Evolutionary conservation across 2,329 filamentous ascomycete species (phyloP).

Genomic region (Fusarium siculi): DNA sequence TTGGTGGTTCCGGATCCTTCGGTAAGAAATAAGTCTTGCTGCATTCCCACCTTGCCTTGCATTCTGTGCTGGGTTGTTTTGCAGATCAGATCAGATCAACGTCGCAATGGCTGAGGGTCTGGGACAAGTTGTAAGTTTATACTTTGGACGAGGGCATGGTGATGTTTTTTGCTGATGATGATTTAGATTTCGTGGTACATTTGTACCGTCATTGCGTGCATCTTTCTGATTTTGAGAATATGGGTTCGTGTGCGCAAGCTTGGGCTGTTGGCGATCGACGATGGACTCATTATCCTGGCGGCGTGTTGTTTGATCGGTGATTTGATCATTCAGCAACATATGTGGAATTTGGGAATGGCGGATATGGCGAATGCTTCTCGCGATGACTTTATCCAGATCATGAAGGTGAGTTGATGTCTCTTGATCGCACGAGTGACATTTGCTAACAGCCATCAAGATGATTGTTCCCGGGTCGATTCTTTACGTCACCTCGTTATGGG

Average conservation of each 20-base stretch:
- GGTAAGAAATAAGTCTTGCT: conserved; percentile 31
- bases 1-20: background rate
- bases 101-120: conserved; percentile 40
- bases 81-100: conserved; percentile 16
- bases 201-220: conserved; percentile 29
- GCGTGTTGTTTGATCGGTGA: conserved; percentile 38
- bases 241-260: conserved; percentile 37
- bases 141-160: fast-evolving
- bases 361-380: conserved; percentile 34
- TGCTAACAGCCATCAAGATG: conserved; percentile 41
- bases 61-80: background rate
- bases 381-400: conserved; percentile 41
- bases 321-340: conserved; percentile 37
- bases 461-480: conserved; percentile 54
- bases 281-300: conserved; percentile 32
- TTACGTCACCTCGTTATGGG: conserved; percentile 54
- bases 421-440: fast-evolving
- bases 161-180: background rate
- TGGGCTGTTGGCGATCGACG: conserved; percentile 27
- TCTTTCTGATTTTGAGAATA: conserved; percentile 32
- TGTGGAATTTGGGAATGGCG: conserved; percentile 44
- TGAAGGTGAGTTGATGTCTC: conserved; percentile 25
- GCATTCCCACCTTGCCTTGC: conserved; percentile 5
- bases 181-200: conserved; percentile 42
- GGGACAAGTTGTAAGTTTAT: conserved; percentile 36